Percentiles rank a stretch among this genome's conserved stretches.
Conservation (phyloP, 306 rosid genomes). For the Gastrolobium villosum region DNA sequence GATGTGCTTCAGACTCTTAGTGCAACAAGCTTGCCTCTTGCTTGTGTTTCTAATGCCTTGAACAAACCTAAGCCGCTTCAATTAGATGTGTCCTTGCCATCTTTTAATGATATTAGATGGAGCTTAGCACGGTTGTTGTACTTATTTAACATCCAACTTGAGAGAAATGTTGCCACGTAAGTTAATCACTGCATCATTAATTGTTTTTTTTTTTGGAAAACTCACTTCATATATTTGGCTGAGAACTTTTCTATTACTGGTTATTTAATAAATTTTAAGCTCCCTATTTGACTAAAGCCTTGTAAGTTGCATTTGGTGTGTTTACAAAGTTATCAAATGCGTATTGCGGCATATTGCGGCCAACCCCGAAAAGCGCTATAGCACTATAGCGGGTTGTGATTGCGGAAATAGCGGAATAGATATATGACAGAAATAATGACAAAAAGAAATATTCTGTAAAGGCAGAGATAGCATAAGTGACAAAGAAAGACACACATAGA, state of each 20-base stretch:
- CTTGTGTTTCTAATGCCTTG: constrained; percentile 78
- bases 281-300: constrained; percentile 29
- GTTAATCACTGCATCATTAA: constrained; percentile 53
- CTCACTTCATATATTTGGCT: constrained; percentile 29
- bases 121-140: constrained; percentile 76
- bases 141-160: constrained; percentile 86
- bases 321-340: too few species aligned
- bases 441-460: too few species aligned
- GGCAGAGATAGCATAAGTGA: too few species aligned
- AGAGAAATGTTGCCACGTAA: constrained; percentile 97
- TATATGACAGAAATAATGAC: too few species aligned
- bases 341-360: too few species aligned
- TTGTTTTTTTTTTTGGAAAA: background rate
- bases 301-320: background rate
- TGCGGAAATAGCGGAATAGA: too few species aligned
- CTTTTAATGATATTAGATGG: constrained; percentile 77
- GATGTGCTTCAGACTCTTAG: constrained; percentile 58
- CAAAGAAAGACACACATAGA: too few species aligned
- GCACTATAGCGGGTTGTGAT: too few species aligned
- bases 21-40: constrained; percentile 73
- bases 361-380: too few species aligned
- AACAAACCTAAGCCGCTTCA: constrained; percentile 84
- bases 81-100: constrained; percentile 84
- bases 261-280: constrained; percentile 3
- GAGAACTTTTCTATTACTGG: constrained; percentile 28